phyloP scores from a whole-genome alignment of 805 yeast genomes.

The Candida jianshihensis region DNA sequence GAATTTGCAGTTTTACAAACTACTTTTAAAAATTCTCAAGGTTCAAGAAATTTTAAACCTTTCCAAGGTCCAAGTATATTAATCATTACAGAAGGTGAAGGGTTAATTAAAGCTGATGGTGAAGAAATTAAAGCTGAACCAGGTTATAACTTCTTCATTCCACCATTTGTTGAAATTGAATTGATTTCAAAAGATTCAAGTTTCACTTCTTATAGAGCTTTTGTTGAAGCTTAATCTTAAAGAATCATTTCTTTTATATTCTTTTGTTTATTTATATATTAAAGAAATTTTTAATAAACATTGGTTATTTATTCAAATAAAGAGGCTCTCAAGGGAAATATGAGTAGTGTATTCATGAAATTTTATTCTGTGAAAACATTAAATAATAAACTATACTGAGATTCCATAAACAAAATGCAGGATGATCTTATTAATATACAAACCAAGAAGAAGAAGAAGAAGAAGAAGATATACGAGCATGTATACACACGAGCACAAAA shows the following conservation, averaged over 20 bases:
- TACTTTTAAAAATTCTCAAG: constrained; percentile 44
- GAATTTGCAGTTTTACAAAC: constrained; percentile 94
- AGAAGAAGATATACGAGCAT: too few species aligned
- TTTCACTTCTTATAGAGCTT: constrained; percentile 86
- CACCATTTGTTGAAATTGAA: constrained; percentile 65
- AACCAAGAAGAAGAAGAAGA: too few species aligned
- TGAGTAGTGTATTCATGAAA: too few species aligned
- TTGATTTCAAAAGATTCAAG: constrained; percentile 43
- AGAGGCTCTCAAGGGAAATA: too few species aligned
- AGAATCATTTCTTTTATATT: background rate
- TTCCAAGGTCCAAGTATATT: constrained; percentile 85
- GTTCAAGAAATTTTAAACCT: constrained; percentile 48
- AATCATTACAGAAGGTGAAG: constrained; percentile 77
- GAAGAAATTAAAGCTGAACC: constrained; percentile 44
- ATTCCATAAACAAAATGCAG: too few species aligned
- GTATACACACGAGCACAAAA: too few species aligned
- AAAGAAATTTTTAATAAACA: background rate
- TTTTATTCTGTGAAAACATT: too few species aligned
- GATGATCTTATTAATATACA: too few species aligned
- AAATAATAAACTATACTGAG: too few species aligned
- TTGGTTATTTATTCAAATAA: background rate
- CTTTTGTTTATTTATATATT: background rate
- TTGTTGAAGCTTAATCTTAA: constrained; percentile 51
- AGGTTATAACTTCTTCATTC: constrained; percentile 82
- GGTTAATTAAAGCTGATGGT: constrained; percentile 40